Evolutionary conservation across 306 rosid genomes (phyloP), one percentile per base, ranked within the genome.

Genomic region (Begonia loranthoides): DNA sequence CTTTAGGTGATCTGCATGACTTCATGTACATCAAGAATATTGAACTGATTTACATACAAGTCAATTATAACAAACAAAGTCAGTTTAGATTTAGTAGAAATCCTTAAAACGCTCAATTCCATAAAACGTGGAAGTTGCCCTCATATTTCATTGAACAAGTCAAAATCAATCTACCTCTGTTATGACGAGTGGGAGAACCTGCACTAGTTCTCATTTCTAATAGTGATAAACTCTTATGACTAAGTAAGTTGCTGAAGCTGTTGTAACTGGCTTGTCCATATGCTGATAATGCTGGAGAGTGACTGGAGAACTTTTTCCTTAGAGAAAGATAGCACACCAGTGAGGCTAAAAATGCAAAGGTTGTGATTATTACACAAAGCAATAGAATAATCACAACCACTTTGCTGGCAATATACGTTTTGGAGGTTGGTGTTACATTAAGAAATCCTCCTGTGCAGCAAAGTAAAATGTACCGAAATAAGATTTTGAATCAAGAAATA

Each of bases 261-360:
- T 63, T 74, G 70, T 44, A 78, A 79, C 92, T 76, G 3, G 82
- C 68, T 72, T 73, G 87, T 54, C 68, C 83, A 50, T 78, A 95
- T 50, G 79, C 63, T 40, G 82, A 78, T 49, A 70, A 64, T 53
- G 68, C 49, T 45, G 85, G 72, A 24, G 79, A 50, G 60, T 74
- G 83, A 60, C 70, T 59, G 49, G 64, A 56, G 66, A 39, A 45
- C 56, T 66, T 72, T 45, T 74, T 66, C 68, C 78, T 82, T 76
- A 56, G 74, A 50, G 51, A 60, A 40, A 78, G 33, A 60, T 72
- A 79, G 71, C 86, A 90, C 53, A 63, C 22, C 56, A 83, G 56
- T 12, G 78, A 74, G 71, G 70, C 58, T 52, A 90, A 60, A 66
- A 83, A 73, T 50, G 93, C 95, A 52, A 73, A 45, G 41, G 92